Evolutionary conservation across 768 basidiomycete species (phyloP).

Genomic region (Amanita polypyramis): DNA sequence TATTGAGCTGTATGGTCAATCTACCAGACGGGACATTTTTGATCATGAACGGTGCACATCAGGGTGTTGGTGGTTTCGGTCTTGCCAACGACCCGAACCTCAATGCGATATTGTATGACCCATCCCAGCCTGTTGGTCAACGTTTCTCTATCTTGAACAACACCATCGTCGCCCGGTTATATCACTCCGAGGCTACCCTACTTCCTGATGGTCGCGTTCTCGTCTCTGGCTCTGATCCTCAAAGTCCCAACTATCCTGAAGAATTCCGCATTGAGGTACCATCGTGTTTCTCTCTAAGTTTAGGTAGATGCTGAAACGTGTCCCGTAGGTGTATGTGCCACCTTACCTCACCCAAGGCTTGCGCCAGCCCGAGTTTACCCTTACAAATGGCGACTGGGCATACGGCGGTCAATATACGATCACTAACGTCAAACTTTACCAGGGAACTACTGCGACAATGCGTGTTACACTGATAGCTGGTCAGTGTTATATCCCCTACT

Average conservation of each 20-base stretch:
- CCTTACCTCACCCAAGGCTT: constrained; percentile 67
- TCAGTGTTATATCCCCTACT: constrained; percentile 18
- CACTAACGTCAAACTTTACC: constrained; percentile 31
- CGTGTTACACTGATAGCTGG: constrained; percentile 57
- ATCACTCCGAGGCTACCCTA: constrained; percentile 68
- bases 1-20: constrained; percentile 66
- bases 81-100: constrained; percentile 55
- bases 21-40: constrained; percentile 70
- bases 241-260: constrained; percentile 51
- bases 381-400: constrained; percentile 51
- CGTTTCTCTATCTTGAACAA: constrained; percentile 57
- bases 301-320: neutral
- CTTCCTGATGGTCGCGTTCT: constrained; percentile 68
- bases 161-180: constrained; percentile 66
- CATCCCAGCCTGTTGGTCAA: constrained; percentile 41
- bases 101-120: constrained; percentile 61
- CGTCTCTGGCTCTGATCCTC: constrained; percentile 68
- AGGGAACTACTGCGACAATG: constrained; percentile 34
- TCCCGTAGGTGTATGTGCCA: constrained; percentile 65
- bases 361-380: constrained; percentile 50
- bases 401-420: constrained; percentile 48
- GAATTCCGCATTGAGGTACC: constrained; percentile 58
- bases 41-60: constrained; percentile 65
- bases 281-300: neutral
- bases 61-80: constrained; percentile 68